Evolutionary conservation across 75 land plant genomes (phyloP), one percentile per base, ranked within the genome.

Genomic region (Pinus albicaulis): DNA sequence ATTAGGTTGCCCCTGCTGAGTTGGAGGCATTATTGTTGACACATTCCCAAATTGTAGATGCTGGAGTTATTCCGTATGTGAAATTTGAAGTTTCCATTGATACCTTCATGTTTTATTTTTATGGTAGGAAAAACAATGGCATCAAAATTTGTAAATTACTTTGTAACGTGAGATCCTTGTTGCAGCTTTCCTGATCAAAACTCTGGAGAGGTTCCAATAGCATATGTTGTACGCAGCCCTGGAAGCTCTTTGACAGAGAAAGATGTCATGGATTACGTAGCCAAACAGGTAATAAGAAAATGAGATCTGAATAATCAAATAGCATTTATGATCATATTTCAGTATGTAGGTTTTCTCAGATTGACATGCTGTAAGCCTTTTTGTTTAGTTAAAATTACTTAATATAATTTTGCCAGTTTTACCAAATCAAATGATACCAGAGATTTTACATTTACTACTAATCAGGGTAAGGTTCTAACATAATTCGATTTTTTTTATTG

Each of bases 151-250:
- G 5, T 6, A 44, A 44, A 44, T 44, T 44, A 5, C 7, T 44
- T 44, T 5, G 6, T 25, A 65, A 17, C 34, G 13, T 10, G 24
- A 44, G 12, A 2, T 62, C 25, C 17, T 38, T 34, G 11, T 2
- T 81, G 56, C 78, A 92, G 95, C 19, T 79, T 76, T 71, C 91
- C 93, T 7, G 91, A 95, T 84, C 90, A 55, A 38, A 87, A 85
- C 82, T 94, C 92, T 55, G 98, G 98, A 41, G 94, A 95, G 79
- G 85, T 95, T 57, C 98, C 98, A 8, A 70, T 93, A 57, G 98
- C 98, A 34, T 95, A 77, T 74, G 83, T 95, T 41, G 98, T 93
- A 23, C 85, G 87, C 1, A 69, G 81, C 17, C 82, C 91, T 22
- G 83, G 72, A 57, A 83, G 86, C 52, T 80, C 81, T 23, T 73